These are phyloP conservation scores for Triticum timopheevii DNA, from an alignment of 176 grass and related monocot genomes.

Conservation along the genomic window DNA sequence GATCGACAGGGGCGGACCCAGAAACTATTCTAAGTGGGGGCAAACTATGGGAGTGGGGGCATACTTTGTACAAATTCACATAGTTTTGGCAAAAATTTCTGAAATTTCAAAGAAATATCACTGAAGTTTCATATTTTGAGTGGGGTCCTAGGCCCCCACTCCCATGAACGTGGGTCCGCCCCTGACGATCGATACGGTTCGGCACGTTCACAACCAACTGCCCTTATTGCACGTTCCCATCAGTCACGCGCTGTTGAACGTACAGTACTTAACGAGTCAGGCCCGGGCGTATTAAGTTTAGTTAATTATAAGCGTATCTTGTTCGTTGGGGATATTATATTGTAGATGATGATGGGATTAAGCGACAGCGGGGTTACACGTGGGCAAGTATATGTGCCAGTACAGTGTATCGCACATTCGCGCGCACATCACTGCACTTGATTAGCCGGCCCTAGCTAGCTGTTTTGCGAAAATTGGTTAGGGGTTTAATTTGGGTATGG, in stretches of 20 bases:
- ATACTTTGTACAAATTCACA: too few relatives aligned
- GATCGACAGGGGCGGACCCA: background rate
- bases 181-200: background rate
- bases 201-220: background rate
- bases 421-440: background rate
- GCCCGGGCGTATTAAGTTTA: too few relatives aligned
- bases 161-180: too few relatives aligned
- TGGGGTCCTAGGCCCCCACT: too few relatives aligned
- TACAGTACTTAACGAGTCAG: too few relatives aligned
- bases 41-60: too few relatives aligned
- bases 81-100: too few relatives aligned
- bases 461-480: background rate
- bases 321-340: background rate
- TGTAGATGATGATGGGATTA: background rate
- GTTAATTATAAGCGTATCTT: background rate
- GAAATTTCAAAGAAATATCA: too few relatives aligned
- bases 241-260: too few relatives aligned
- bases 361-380: background rate
- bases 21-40: too few relatives aligned
- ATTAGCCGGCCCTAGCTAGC: background rate
- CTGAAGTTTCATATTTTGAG: too few relatives aligned
- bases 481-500: background rate
- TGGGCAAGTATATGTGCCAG: background rate
- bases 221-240: background rate
- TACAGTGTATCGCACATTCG: background rate